Conservation (phyloP, 202 grass and related monocot genomes). For the Carex arenaria region DNA sequence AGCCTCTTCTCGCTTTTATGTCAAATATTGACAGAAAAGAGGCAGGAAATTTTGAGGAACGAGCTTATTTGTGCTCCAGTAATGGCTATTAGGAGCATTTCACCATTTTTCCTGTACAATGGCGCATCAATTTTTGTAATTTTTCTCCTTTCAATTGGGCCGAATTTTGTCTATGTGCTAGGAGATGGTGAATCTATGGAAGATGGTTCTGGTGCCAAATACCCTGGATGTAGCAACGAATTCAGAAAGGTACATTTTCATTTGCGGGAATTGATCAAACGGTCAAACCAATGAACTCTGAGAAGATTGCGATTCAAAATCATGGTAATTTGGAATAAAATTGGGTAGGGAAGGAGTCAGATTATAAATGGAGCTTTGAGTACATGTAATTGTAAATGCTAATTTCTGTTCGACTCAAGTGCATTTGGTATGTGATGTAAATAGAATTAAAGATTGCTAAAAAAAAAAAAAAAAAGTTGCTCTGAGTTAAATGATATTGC, state of each 20-base stretch:
- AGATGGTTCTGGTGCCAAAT: slow-evolving; percentile 45
- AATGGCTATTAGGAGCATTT: slow-evolving; percentile 17
- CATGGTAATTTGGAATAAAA: background rate
- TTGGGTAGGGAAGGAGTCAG: background rate
- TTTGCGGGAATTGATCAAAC: background rate
- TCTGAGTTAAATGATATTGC: background rate
- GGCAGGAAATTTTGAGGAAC: background rate
- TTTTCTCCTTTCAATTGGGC: slow-evolving; percentile 10
- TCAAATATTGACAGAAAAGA: background rate
- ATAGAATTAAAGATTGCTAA: background rate
- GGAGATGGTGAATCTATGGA: slow-evolving; percentile 36
- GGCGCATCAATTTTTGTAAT: background rate
- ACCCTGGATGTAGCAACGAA: slow-evolving; percentile 63
- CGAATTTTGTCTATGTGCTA: background rate
- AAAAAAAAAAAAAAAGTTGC: too few relatives aligned
- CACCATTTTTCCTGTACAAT: slow-evolving; percentile 1
- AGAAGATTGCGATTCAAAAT: background rate
- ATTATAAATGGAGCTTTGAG: background rate
- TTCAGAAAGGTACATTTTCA: slow-evolving; percentile 54
- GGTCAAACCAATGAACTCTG: background rate
- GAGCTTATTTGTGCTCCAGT: background rate
- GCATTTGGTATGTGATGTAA: background rate
- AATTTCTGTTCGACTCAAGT: background rate
- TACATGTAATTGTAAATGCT: background rate
- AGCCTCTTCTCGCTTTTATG: background rate